Conservation (phyloP, 306 rosid genomes). For the Echinosophora koreensis region DNA sequence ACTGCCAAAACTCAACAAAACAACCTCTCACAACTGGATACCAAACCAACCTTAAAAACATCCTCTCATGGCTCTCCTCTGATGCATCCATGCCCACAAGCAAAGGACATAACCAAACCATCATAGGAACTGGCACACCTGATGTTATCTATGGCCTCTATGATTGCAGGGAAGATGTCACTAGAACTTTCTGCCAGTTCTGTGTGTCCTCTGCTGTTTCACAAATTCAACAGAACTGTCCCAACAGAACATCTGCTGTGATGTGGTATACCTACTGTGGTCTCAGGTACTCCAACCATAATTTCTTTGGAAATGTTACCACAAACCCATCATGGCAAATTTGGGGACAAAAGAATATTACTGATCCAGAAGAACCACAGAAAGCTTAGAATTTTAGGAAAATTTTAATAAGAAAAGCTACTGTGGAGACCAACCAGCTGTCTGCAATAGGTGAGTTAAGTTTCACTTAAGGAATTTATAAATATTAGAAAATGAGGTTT, state of each 20-base stretch:
- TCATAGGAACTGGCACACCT: not conserved
- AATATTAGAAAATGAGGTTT: no score
- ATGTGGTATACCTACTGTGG: slow-evolving; percentile 48
- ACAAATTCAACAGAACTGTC: slow-evolving; percentile 34
- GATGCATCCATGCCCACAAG: slow-evolving; percentile 35
- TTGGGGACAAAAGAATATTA: not conserved
- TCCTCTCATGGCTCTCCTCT: slow-evolving; percentile 26
- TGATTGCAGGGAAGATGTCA: slow-evolving; percentile 53
- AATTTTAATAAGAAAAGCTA: slow-evolving; percentile 44
- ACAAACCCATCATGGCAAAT: slow-evolving; percentile 29
- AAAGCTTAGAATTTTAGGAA: slow-evolving; percentile 26
- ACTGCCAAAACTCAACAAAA: no score
- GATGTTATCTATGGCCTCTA: slow-evolving; percentile 49
- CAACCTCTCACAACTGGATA: no score
- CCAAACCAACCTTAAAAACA: slow-evolving; percentile 43
- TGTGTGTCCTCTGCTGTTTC: slow-evolving; percentile 49
- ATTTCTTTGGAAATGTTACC: slow-evolving; percentile 43
- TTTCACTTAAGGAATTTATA: no score
- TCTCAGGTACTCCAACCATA: slow-evolving; percentile 46
- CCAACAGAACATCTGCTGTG: slow-evolving; percentile 41
- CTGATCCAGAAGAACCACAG: slow-evolving; percentile 29
- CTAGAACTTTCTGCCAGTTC: slow-evolving; percentile 45
- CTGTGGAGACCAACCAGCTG: slow-evolving; percentile 39
- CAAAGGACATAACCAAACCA: slow-evolving; percentile 44
- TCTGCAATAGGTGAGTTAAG: slow-evolving; percentile 45